Evolutionary conservation across 441 rosid species (phyloP), one percentile per base, ranked within the genome.

Genomic region (Populus hybrid): DNA sequence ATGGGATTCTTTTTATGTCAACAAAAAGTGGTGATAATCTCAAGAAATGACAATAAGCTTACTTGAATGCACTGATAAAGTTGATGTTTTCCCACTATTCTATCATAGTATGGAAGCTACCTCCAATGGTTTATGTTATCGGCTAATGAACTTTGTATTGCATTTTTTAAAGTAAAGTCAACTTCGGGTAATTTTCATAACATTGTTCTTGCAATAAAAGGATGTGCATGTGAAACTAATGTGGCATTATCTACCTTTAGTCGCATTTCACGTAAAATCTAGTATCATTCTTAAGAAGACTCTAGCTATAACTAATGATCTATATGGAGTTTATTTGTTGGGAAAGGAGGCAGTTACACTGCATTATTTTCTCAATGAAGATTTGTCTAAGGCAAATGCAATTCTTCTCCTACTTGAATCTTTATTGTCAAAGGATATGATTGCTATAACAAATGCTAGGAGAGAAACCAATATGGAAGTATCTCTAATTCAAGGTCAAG

Each of bases 251-350:
- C 93, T 85, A 80, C 93, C 74, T 95, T 89, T 89, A 82, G 85
- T 83, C 93, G 82, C 78, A 88, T 94, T 72, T 90, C 93, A 63
- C 91, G 90, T 83, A 87, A 97, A 94, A 86, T 87, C 93, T 79
- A 95, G 97, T 84, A 91, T 97, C 82, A 94, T 95, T 97, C 94
- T 92, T 71, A 93, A 95, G 79, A 98, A 95, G 98, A 95, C 93
- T 82, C 87, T 92, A 79, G 94, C 94, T 73, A 91, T 92, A 79
- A 93, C 97, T 67, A 95, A 90, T 84, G 98, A 92, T 85, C 87
- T 95, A 83, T 95, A 90, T 77, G 99, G 91, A 77, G 97, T 95
- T 83, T 88, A 92, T 85, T 88, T 87, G 69, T 82, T 92, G 81
- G 99, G 97, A 79, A 92, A 88, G 89, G 95, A 93, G 83, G 97